Conservation (phyloP, 441 rosid genomes). For the Populus hybrid region DNA sequence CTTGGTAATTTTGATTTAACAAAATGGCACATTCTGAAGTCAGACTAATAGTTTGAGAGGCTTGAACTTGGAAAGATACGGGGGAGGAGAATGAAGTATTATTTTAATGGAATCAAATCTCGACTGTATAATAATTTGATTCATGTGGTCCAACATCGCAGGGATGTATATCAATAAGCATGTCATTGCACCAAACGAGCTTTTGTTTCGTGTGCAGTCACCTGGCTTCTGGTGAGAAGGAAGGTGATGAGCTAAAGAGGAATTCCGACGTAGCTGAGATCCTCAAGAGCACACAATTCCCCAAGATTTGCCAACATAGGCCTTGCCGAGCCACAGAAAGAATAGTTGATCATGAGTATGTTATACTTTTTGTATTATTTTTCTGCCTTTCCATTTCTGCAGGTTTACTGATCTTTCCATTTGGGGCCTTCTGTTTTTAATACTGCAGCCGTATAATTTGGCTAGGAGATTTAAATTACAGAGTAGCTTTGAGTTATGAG, state of each 20-base stretch:
- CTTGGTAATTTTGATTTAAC: not conserved
- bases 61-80: not conserved
- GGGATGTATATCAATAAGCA: constrained; percentile 92
- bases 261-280: constrained; percentile 86
- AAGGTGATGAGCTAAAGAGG: constrained; percentile 84
- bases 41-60: not conserved
- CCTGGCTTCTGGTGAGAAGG: constrained; percentile 95
- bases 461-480: constrained; percentile 90
- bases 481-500: constrained; percentile 73
- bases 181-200: constrained; percentile 82
- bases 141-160: constrained; percentile 20
- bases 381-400: not conserved
- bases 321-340: constrained; percentile 55
- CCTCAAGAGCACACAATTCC: constrained; percentile 64
- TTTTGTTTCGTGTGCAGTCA: constrained; percentile 93
- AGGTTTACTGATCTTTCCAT: not conserved
- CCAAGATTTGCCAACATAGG: constrained; percentile 60
- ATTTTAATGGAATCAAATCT: not conserved
- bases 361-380: not conserved
- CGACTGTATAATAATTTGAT: not conserved
- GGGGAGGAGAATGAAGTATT: not conserved
- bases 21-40: not conserved
- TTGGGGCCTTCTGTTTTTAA: not conserved
- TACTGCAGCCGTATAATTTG: constrained; percentile 70
- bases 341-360: constrained; percentile 81